phyloP scores from a whole-genome alignment of 2,329 filamentous ascomycete species.

The Aspergillus fischeri region DNA sequence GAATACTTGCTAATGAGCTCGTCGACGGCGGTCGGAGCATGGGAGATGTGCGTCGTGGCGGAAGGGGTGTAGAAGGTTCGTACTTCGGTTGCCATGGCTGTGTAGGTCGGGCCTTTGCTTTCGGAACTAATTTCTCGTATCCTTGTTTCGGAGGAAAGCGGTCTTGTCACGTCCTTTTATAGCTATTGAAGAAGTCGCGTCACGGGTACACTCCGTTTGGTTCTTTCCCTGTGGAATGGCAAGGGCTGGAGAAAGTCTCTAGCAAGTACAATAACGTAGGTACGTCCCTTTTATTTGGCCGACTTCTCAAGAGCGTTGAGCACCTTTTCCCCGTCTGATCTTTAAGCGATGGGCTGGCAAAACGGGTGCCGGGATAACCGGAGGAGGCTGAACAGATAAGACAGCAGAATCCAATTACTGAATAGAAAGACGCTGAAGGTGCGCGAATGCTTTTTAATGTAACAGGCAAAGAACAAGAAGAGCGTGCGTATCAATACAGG shows the following conservation, averaged over 20 bases:
- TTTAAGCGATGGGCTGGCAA: neutral
- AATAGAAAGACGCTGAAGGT: neutral
- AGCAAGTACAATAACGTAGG: neutral
- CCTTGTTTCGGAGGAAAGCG: neutral
- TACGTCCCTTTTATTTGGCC: neutral
- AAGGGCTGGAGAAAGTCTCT: neutral
- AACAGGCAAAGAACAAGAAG: neutral
- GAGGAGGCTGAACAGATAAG: neutral
- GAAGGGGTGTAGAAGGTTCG: conserved; percentile 33
- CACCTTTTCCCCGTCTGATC: neutral
- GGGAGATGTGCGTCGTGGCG: conserved; percentile 26
- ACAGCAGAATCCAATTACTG: neutral
- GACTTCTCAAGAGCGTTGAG: neutral
- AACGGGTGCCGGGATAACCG: neutral
- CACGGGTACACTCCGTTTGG: neutral
- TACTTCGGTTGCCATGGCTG: conserved; percentile 29
- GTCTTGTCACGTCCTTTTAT: neutral
- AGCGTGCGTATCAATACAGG: neutral
- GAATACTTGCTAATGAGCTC: conserved; percentile 33
- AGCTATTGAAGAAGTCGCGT: neutral
- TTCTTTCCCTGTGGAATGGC: neutral
- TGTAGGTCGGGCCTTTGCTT: neutral
- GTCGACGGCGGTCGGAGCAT: conserved; percentile 28
- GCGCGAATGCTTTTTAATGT: neutral
- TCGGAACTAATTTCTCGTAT: neutral